These are phyloP conservation scores for Pelargonium australe DNA, from an alignment of 441 rosid species.

Conservation along the genomic window DNA sequence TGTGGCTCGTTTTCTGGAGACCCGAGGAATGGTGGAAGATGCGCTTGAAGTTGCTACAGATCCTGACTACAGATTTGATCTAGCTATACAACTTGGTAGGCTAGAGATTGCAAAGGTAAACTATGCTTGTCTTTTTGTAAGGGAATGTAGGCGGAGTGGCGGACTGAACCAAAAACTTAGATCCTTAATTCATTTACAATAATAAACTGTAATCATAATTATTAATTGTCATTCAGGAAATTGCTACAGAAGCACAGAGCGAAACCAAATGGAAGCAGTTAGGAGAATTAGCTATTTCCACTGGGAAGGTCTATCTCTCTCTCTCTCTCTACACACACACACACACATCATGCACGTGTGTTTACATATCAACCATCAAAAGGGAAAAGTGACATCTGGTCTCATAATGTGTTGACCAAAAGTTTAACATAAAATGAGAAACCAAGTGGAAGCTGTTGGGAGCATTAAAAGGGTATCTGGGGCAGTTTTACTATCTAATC, in stretches of 20 bases:
- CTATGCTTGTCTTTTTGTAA: conserved; percentile 1
- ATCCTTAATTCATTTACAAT: background rate
- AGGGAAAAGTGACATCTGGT: conserved; percentile 3
- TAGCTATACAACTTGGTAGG: conserved; percentile 93
- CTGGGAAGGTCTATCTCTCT: conserved; percentile 61
- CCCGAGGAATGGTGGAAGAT: conserved; percentile 93
- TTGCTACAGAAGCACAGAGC: conserved; percentile 71
- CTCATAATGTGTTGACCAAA: background rate
- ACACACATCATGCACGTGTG: background rate
- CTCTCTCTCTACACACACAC: conserved; percentile 13
- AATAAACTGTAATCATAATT: background rate
- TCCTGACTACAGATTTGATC: conserved; percentile 91
- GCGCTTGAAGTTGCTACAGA: conserved; percentile 98
- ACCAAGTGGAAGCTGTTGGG: conserved; percentile 10
- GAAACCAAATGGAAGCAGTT: conserved; percentile 98
- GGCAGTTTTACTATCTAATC: conserved; percentile 1
- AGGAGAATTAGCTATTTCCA: conserved; percentile 94
- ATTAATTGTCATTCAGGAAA: conserved; percentile 47
- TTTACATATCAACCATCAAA: background rate
- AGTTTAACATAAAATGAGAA: conserved; percentile 1
- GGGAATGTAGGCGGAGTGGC: background rate
- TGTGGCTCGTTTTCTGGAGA: conserved; percentile 19
- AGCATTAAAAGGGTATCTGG: background rate
- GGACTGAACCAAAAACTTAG: background rate
- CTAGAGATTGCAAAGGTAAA: conserved; percentile 80